These are phyloP conservation scores for Halteria grandinella DNA, from an alignment of 73 alveolate species.

Conservation along the genomic window DNA sequence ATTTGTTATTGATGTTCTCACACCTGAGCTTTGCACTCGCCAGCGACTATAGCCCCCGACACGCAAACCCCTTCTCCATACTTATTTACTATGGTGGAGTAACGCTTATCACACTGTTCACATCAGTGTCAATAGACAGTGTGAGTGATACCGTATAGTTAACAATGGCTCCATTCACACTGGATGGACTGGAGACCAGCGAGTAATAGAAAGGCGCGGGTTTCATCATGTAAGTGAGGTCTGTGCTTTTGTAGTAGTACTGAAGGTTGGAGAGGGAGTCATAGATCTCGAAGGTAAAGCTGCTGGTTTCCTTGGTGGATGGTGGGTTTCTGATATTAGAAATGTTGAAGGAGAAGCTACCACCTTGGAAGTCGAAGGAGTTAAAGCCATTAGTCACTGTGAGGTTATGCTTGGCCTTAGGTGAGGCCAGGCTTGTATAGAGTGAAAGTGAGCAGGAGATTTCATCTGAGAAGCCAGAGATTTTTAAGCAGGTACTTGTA, in stretches of 20 bases:
- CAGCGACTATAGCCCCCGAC: neutral
- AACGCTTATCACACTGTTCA: constrained; percentile 6
- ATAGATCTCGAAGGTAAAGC: neutral
- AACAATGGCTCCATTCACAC: too few species aligned
- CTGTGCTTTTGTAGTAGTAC: neutral
- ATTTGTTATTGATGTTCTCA: neutral
- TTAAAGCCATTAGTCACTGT: constrained; percentile 16
- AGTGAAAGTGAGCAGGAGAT: neutral
- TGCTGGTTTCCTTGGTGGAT: neutral
- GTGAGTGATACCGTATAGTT: constrained; percentile 8
- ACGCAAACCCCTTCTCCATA: constrained; percentile 17
- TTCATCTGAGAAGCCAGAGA: constrained; percentile 38
- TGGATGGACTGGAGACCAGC: neutral
- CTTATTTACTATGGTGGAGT: neutral
- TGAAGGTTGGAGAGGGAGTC: neutral
- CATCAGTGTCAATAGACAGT: constrained; percentile 8
- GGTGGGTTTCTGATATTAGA: constrained; percentile 22
- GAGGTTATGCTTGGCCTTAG: constrained; percentile 13
- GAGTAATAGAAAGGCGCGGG: constrained; percentile 38
- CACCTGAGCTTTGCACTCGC: constrained; percentile 8
- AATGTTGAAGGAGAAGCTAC: constrained; percentile 11
- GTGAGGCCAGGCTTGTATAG: too few species aligned
- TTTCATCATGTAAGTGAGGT: neutral
- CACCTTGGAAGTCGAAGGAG: constrained; percentile 8
- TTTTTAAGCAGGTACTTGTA: constrained; percentile 2